A percentile compares a stretch with the other conserved stretches of the same genome.
Conservation (phyloP, 176 grass and related monocot genomes). For the Musa itinerans region DNA sequence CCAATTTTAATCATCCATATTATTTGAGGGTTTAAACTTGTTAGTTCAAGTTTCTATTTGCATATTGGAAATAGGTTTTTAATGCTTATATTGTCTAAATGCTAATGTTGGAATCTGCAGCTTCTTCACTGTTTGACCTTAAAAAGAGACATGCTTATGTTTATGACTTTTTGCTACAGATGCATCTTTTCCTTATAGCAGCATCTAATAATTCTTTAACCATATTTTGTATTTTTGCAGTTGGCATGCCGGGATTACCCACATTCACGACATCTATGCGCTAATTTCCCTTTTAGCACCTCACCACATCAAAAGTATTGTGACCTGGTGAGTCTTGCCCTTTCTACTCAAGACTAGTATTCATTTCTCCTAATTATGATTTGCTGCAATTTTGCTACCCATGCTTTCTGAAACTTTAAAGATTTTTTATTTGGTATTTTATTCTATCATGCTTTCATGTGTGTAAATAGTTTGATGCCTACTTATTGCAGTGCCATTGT, state of each 20-base stretch:
- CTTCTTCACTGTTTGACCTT: neutral
- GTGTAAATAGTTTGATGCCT: neutral
- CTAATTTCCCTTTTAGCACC: slow-evolving; percentile 64
- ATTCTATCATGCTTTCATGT: neutral
- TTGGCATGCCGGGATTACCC: slow-evolving; percentile 93
- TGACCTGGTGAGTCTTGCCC: slow-evolving; percentile 47
- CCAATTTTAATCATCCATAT: no score
- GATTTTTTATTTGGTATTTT: neutral
- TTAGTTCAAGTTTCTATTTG: no score
- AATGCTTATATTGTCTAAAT: no score
- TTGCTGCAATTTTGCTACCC: no score
- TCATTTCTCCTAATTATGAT: neutral
- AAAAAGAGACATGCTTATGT: neutral
- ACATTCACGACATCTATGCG: slow-evolving; percentile 83
- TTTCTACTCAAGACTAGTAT: slow-evolving; percentile 11
- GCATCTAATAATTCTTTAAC: neutral
- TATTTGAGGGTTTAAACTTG: no score
- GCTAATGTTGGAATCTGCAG: no score
- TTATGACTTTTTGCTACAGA: neutral
- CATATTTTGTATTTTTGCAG: slow-evolving; percentile 38
- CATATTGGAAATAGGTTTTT: no score
- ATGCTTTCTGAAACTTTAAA: no score
- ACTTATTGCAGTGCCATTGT: slow-evolving; percentile 88
- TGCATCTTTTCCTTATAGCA: neutral
- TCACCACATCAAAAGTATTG: slow-evolving; percentile 71